These are phyloP conservation scores for Colletotrichum chlorophyti DNA, from an alignment of 2,329 filamentous ascomycete species.

Conservation along the genomic window DNA sequence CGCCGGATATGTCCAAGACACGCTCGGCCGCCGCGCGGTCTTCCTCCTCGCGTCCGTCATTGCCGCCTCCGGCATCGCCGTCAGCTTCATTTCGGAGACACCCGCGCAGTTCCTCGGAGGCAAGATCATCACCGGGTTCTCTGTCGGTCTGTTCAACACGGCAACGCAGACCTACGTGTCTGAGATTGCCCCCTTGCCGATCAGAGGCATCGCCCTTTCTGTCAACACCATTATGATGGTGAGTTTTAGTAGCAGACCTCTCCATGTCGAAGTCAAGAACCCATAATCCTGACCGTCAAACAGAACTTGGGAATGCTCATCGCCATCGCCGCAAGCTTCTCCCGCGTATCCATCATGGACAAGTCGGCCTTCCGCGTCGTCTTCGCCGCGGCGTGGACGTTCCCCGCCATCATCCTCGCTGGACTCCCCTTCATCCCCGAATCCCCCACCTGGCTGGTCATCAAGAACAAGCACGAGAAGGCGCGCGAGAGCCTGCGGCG, in stretches of 20 bases:
- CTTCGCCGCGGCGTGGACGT: constrained; percentile 41
- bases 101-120: constrained; percentile 29
- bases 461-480: constrained; percentile 38
- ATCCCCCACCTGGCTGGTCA: constrained; percentile 46
- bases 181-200: constrained; percentile 39
- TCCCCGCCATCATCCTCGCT: constrained; percentile 32
- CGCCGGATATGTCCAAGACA: constrained; percentile 30
- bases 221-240: constrained; percentile 49
- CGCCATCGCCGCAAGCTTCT: constrained; percentile 45
- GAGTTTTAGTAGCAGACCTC: constrained; percentile 24
- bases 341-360: constrained; percentile 39
- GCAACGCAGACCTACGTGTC: constrained; percentile 42
- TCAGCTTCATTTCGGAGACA: constrained; percentile 27
- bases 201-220: constrained; percentile 45
- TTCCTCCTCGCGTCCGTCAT: constrained; percentile 23
- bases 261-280: not conserved
- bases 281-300: not conserved
- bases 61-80: constrained; percentile 27
- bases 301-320: constrained; percentile 30
- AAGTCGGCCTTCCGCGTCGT: constrained; percentile 36
- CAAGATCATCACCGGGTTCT: constrained; percentile 33
- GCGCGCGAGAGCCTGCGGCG: constrained; percentile 38
- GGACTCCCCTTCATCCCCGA: constrained; percentile 41
- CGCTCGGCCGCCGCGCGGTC: constrained; percentile 29
- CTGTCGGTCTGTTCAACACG: constrained; percentile 28